Evolutionary conservation across 1,139 yeast species (phyloP), one percentile per base, ranked within the genome.

Genomic region (Yamadazyma conglobata): DNA sequence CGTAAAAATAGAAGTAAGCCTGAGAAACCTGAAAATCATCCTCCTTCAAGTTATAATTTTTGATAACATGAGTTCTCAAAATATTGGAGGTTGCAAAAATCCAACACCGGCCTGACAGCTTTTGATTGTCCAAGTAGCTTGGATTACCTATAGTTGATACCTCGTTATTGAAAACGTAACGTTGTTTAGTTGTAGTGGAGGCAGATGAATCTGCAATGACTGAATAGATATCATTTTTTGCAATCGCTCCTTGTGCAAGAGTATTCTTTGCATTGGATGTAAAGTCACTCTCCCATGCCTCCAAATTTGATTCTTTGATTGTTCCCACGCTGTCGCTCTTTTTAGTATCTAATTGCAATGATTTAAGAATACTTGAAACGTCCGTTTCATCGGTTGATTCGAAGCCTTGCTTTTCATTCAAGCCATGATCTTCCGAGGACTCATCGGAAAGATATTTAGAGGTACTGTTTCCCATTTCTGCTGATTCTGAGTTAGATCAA

Each of bases 31-130:
- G 88, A 53, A 85, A 77, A 30, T 48, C 43, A 35, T 57, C 68
- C 31, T 78, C 79, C 45, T 78, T 74, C 47, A 86, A 57, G 47
- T 80, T 77, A 54, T 78, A 72, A 51, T 73, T 72, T 45, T 71
- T 64, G 55, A 81, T 78, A 27, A 82, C 74, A 32, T 69, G 70
- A 29, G 81, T 55, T 46, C 95, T 67, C 46, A 85, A 60, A 31
- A 81, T 72, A 46, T 85, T 86, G 34, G 85, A 76, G 1, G 91
- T 73, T 6, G 95, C 95, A 56, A 85, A 85, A 43, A 86, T 67
- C 95, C 95, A 86, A 56, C 95, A 86, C 47, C 95, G 64, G 22
- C 95, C 95, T 10, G 86, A 75, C 21, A 73, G 55, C 48, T 73
- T 73, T 57, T 86, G 95, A 57, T 81, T 78, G 47, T 85, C 79